phyloP scores from a whole-genome alignment of 331 rosid genomes.

The Ulmus americana region DNA sequence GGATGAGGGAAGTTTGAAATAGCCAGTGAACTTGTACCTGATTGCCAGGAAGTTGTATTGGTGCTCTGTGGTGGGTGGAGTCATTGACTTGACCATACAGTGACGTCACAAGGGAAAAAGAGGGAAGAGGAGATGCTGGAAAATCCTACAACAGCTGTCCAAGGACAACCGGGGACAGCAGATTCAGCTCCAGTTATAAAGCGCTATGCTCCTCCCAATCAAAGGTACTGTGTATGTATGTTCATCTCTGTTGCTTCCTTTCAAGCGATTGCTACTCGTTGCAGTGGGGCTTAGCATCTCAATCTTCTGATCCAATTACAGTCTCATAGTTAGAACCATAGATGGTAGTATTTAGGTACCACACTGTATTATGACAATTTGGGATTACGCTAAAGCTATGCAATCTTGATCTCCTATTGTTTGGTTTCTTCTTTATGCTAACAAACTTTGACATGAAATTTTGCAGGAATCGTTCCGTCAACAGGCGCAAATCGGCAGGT shows the following conservation, averaged over 20 bases:
- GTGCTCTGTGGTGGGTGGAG: slow-evolving; percentile 5
- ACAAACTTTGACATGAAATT: not conserved
- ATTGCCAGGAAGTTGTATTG: not conserved
- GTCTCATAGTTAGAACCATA: not conserved
- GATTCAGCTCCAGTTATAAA: slow-evolving; percentile 28
- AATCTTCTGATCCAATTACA: not conserved
- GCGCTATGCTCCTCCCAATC: slow-evolving; percentile 86
- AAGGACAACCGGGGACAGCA: slow-evolving; percentile 15
- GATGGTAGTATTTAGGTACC: not conserved
- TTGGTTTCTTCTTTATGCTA: not conserved
- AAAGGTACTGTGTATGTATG: slow-evolving; percentile 34
- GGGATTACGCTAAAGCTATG: not conserved
- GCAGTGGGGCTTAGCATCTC: not conserved
- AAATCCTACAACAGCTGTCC: slow-evolving; percentile 31
- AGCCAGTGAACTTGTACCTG: not conserved
- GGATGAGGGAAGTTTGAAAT: not conserved
- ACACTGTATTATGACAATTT: not conserved
- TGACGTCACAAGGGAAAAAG: slow-evolving; percentile 4
- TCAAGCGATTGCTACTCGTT: not conserved
- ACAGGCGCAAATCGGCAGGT: slow-evolving; percentile 75
- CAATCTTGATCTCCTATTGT: not conserved
- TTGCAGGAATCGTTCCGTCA: slow-evolving; percentile 49
- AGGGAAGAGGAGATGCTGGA: slow-evolving; percentile 43
- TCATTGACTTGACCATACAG: not conserved
- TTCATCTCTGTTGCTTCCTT: not conserved